Percentiles rank a stretch among this genome's conserved stretches.
Conservation (phyloP, 768 basidiomycete genomes). For the Auriscalpium orientale region DNA sequence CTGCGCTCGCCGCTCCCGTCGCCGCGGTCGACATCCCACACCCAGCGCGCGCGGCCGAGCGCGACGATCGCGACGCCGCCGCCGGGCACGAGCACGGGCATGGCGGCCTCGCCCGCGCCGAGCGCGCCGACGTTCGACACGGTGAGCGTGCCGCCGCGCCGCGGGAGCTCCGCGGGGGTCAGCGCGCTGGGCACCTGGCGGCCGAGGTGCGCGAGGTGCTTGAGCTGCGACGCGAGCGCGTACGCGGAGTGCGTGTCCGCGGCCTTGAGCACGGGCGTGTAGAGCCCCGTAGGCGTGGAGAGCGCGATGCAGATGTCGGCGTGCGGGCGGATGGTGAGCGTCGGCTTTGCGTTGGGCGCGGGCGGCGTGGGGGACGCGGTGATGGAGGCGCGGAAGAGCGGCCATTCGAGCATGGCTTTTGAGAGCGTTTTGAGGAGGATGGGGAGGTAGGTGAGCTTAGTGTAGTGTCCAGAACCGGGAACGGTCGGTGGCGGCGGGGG, state of each 20-base stretch:
- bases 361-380: slow-evolving; percentile 27
- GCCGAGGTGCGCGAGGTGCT: slow-evolving; percentile 55
- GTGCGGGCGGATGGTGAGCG: slow-evolving; percentile 62
- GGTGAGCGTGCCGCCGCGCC: slow-evolving; percentile 69
- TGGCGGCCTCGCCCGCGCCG: slow-evolving; percentile 63
- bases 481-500: slow-evolving; percentile 34
- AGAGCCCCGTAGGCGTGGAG: slow-evolving; percentile 75
- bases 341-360: slow-evolving; percentile 40
- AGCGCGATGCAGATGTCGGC: slow-evolving; percentile 74
- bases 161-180: slow-evolving; percentile 62
- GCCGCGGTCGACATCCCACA: slow-evolving; percentile 56
- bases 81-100: slow-evolving; percentile 72
- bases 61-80: slow-evolving; percentile 85
- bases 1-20: slow-evolving; percentile 43
- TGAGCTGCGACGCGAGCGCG: slow-evolving; percentile 51
- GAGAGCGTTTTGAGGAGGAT: slow-evolving; percentile 78
- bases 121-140: slow-evolving; percentile 79
- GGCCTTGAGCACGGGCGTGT: slow-evolving; percentile 62
- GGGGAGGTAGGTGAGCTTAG: slow-evolving; percentile 73
- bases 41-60: slow-evolving; percentile 71
- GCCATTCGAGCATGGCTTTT: slow-evolving; percentile 77
- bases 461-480: slow-evolving; percentile 48
- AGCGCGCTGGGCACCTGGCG: slow-evolving; percentile 61
- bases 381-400: slow-evolving; percentile 72
- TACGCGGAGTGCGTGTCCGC: slow-evolving; percentile 53